Percentiles rank a stretch among this genome's conserved stretches.
phyloP scores from a whole-genome alignment of 139 green algal genomes.

The Closterium sp. region DNA sequence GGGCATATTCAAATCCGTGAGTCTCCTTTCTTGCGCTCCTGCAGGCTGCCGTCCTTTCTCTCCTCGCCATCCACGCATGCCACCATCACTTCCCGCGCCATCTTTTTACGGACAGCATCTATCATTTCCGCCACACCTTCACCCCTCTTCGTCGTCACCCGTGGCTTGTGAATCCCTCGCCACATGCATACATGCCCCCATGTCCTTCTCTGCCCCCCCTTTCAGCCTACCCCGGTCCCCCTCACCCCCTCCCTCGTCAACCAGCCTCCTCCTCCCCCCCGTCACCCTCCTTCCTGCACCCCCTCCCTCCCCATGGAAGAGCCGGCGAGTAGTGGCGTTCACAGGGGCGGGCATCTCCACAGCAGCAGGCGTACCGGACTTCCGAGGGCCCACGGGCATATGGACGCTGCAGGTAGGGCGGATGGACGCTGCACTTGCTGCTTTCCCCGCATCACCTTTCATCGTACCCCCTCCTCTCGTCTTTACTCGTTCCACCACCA shows the following conservation, averaged over 20 bases:
- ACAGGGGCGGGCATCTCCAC: slow-evolving; percentile 94
- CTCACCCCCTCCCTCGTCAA: neutral
- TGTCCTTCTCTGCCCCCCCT: too few relatives aligned
- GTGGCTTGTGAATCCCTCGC: too few relatives aligned
- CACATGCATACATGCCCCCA: too few relatives aligned
- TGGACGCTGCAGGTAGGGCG: slow-evolving; percentile 74
- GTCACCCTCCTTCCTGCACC: neutral
- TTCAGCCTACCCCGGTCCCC: too few relatives aligned
- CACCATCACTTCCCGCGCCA: too few relatives aligned
- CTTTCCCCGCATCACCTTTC: neutral
- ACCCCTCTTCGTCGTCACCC: too few relatives aligned
- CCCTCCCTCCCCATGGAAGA: neutral
- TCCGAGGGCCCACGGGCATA: slow-evolving; percentile 83
- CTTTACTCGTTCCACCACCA: neutral
- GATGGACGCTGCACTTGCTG: neutral
- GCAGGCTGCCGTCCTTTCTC: neutral
- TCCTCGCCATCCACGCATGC: neutral
- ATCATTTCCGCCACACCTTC: too few relatives aligned
- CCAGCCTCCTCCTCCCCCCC: neutral
- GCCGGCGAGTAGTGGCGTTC: slow-evolving; percentile 67
- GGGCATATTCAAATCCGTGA: neutral
- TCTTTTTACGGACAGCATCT: too few relatives aligned
- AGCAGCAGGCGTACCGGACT: slow-evolving; percentile 85
- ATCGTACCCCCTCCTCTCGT: neutral
- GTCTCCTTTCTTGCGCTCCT: neutral